Conservation (phyloP, 2,329 filamentous ascomycete species). For the Macrophomina pseudophaseolina region DNA sequence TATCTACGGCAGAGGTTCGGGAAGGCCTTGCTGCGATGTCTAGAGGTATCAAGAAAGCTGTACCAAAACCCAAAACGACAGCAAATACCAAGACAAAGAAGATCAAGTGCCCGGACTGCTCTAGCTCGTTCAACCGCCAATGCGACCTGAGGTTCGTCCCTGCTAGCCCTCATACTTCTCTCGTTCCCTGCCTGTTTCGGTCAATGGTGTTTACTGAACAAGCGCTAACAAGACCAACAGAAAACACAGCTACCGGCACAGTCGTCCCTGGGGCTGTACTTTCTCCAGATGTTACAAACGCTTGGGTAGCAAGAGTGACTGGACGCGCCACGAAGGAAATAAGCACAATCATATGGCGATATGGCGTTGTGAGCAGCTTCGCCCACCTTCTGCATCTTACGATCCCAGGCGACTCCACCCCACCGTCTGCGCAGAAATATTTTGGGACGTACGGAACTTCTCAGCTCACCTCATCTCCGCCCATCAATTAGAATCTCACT, state of each 20-base stretch:
- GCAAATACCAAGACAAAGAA: constrained; percentile 14
- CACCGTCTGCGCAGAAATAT: constrained; percentile 61
- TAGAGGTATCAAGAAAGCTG: constrained; percentile 35
- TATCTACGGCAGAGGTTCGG: constrained; percentile 35
- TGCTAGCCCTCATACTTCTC: neutral
- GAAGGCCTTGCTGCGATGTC: constrained; percentile 36
- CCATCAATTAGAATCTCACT: constrained; percentile 51
- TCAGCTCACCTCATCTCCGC: constrained; percentile 60
- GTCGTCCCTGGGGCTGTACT: constrained; percentile 82
- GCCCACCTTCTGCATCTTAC: neutral
- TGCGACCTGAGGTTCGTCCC: constrained; percentile 47
- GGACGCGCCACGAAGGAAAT: constrained; percentile 85
- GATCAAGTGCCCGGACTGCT: constrained; percentile 35
- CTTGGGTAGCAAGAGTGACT: constrained; percentile 94
- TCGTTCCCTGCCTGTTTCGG: no score
- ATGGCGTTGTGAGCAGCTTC: constrained; percentile 69
- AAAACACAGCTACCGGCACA: constrained; percentile 84
- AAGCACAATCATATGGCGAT: constrained; percentile 75
- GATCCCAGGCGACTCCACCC: neutral
- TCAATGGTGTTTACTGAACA: neutral
- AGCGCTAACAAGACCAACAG: constrained; percentile 49
- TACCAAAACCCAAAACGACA: constrained; percentile 26
- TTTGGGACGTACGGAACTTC: constrained; percentile 65
- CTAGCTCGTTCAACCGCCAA: constrained; percentile 35
- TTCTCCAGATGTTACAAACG: constrained; percentile 69